Percentiles rank a stretch among this genome's conserved stretches.
phyloP scores from a whole-genome alignment of 352 stramenopile genomes.

The Phytophthora kernoviae region DNA sequence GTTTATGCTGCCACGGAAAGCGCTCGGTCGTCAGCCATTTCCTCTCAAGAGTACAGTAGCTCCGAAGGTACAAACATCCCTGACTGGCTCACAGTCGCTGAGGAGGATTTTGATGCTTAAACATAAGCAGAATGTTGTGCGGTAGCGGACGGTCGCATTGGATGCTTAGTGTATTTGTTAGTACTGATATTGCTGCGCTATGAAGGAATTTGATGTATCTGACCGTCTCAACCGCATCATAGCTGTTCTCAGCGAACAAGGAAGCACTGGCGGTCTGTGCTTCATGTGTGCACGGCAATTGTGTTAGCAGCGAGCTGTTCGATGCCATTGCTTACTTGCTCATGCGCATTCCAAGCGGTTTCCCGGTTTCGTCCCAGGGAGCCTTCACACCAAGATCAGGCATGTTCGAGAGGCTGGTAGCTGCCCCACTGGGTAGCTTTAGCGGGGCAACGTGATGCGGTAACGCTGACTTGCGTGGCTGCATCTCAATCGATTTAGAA shows the following conservation, averaged over 20 bases:
- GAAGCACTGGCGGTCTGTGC: neutral
- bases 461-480: constrained; percentile 65
- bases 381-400: constrained; percentile 74
- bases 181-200: constrained; percentile 20
- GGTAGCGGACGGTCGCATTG: too few relatives aligned
- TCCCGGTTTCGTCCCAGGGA: constrained; percentile 79
- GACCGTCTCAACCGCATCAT: neutral
- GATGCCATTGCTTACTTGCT: constrained; percentile 33
- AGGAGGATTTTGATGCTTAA: constrained; percentile 24
- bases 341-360: constrained; percentile 63
- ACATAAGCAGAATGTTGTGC: constrained; percentile 12
- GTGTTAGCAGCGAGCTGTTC: constrained; percentile 1
- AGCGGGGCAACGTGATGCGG: constrained; percentile 82
- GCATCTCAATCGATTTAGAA: constrained; percentile 39
- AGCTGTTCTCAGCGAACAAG: neutral
- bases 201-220: constrained; percentile 10
- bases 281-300: constrained; percentile 12
- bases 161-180: constrained; percentile 15
- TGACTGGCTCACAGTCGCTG: constrained; percentile 75
- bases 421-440: constrained; percentile 49
- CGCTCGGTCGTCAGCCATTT: constrained; percentile 48
- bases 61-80: constrained; percentile 38
- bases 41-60: constrained; percentile 54
- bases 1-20: constrained; percentile 74
- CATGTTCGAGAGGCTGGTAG: constrained; percentile 64